Percentiles rank a stretch among this genome's conserved stretches.
Conservation (phyloP, 164 flowering plant species). For the Vitis cinerea region DNA sequence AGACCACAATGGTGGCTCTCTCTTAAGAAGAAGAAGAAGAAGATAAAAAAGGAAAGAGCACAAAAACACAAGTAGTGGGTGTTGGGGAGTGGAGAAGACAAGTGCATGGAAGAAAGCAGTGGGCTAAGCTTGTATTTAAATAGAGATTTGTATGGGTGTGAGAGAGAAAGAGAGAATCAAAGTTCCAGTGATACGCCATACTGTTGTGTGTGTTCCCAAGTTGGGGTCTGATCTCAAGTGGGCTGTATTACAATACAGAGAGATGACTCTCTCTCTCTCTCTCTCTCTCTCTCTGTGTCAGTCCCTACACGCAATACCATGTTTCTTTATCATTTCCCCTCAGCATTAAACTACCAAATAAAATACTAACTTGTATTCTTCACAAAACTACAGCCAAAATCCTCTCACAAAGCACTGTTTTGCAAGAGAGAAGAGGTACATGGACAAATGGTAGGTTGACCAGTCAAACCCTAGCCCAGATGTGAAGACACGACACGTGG, state of each 20-base stretch:
- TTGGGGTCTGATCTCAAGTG: constrained; percentile 11
- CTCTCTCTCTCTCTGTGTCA: constrained; percentile 12
- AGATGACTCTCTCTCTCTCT: background rate
- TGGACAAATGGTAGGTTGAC: too few relatives aligned
- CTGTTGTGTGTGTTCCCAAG: constrained; percentile 16
- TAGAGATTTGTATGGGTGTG: constrained; percentile 10
- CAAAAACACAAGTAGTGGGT: constrained; percentile 20
- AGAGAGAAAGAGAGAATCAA: constrained; percentile 20
- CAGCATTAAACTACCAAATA: too few relatives aligned
- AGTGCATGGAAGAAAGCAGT: constrained; percentile 39
- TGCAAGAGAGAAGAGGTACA: too few relatives aligned
- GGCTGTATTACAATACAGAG: background rate
- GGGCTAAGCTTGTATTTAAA: constrained; percentile 30
- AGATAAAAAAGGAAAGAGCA: constrained; percentile 16
- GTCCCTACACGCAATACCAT: constrained; percentile 27
- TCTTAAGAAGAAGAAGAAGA: background rate
- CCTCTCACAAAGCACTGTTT: too few relatives aligned
- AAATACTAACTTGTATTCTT: too few relatives aligned
- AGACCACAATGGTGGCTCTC: too few relatives aligned
- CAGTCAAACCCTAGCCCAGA: too few relatives aligned
- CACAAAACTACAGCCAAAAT: too few relatives aligned
- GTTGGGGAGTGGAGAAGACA: constrained; percentile 22
- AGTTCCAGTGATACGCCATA: constrained; percentile 26
- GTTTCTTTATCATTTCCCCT: background rate
- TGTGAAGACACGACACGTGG: constrained; percentile 8